Percentiles rank a stretch among this genome's conserved stretches.
phyloP scores from a whole-genome alignment of 441 rosid species.

The Euphorbia celastroides region DNA sequence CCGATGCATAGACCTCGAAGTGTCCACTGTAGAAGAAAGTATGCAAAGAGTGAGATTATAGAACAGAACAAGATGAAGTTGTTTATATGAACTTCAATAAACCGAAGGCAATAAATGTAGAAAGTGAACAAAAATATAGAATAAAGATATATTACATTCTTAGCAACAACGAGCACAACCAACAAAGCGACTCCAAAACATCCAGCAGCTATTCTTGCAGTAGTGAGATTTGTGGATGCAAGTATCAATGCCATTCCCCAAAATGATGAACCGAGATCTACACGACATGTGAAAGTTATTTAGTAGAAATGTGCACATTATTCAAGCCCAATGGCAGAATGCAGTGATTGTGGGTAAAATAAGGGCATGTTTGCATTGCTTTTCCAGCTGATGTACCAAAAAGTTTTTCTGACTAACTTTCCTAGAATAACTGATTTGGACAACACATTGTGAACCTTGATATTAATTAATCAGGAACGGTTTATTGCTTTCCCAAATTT shows the following conservation, averaged over 20 bases:
- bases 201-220: slow-evolving; percentile 91
- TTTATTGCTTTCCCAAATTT: too few species aligned
- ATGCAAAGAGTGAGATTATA: slow-evolving; percentile 18
- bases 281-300: slow-evolving; percentile 16
- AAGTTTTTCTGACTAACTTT: too few species aligned
- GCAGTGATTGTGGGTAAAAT: background rate
- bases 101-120: background rate
- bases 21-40: slow-evolving; percentile 64
- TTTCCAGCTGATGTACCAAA: too few species aligned
- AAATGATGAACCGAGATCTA: slow-evolving; percentile 93
- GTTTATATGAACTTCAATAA: background rate
- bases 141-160: slow-evolving; percentile 51
- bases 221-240: slow-evolving; percentile 71
- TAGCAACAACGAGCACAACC: slow-evolving; percentile 72
- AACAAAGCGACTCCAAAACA: slow-evolving; percentile 64
- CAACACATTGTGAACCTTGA: too few species aligned
- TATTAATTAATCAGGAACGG: too few species aligned
- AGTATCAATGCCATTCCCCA: slow-evolving; percentile 96
- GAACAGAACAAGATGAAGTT: slow-evolving; percentile 3
- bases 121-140: background rate
- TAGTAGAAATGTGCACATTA: too few species aligned
- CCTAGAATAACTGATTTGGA: too few species aligned
- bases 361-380: too few species aligned
- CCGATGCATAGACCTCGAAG: slow-evolving; percentile 89
- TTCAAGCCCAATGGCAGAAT: background rate